Base-by-base conservation (phyloP, 176 grass and related monocot genomes). In the Thalia dealbata region DNA sequence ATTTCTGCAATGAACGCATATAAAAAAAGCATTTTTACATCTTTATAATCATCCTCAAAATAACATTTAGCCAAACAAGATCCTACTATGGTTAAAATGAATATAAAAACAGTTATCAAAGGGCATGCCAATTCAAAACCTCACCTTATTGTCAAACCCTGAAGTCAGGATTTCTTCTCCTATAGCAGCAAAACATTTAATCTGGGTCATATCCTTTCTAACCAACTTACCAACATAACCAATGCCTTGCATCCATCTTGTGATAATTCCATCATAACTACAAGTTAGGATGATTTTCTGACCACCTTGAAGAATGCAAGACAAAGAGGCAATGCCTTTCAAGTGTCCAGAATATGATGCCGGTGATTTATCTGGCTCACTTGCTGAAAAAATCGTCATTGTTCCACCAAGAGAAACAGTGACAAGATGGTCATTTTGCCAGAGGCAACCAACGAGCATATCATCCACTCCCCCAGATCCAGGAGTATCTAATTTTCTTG, bases 121-220 rank as follows among this genome's bases (percentile, higher is more conserved):
- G 32, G 1, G 56, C 16, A 27, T 27, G 24, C 15, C n/a, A 3
- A 24, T 4, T 18, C 54, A 12, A 63, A 69, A 43, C 22, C 75
- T 90, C 59, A 97, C 95, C 95, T 86, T 97, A 83, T 97, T 93
- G 73, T 97, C 95, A 84, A 86, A 97, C 2, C 81, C 95, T 68
- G 95, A 91, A 62, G 95, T 93, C 35, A 91, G 48, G 69, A 97
- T 84, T 77, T 93, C 95, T 71, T 80, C 85, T 86, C 88, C 85
- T 69, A 84, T 25, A 46, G 82, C 87, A 76, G 81, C 75, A 82
- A 97, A 97, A 77, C 95, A 92, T 88, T 97, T 97, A 69, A 97
- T 91, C 58, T 97, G 95, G 26, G 87, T 83, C 70, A 83, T 91
- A 43, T 88, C 84, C 81, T 97, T 97, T 75, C 95, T 81, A 46